These are phyloP conservation scores for Golubevia pallescens DNA, from an alignment of 1,284 basidiomycete species.

Conservation along the genomic window DNA sequence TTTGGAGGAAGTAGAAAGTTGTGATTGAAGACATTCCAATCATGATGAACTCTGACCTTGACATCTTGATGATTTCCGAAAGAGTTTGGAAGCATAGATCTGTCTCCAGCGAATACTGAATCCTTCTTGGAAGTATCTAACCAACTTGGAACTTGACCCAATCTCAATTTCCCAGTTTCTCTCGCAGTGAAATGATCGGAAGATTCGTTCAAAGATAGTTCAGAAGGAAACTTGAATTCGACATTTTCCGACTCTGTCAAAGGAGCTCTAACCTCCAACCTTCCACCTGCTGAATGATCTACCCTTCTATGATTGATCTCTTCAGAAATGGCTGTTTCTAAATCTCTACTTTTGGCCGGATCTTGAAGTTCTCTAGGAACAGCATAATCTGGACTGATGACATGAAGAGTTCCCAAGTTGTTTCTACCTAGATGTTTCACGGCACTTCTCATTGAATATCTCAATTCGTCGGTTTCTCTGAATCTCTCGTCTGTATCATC, in stretches of 20 bases:
- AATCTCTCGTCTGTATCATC: slow-evolving; percentile 22
- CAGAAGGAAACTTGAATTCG: slow-evolving; percentile 15
- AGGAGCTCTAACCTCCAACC: background rate
- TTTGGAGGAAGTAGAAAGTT: slow-evolving; percentile 16
- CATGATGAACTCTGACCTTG: slow-evolving; percentile 33
- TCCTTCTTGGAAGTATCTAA: slow-evolving; percentile 4
- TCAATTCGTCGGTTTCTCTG: slow-evolving; percentile 37
- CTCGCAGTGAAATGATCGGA: slow-evolving; percentile 23
- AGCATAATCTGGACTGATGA: slow-evolving; percentile 39
- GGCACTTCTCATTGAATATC: slow-evolving; percentile 25
- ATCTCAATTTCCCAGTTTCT: slow-evolving; percentile 22
- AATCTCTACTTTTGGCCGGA: background rate
- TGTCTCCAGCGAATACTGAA: slow-evolving; percentile 22
- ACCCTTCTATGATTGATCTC: background rate
- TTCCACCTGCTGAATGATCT: background rate
- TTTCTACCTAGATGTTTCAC: slow-evolving; percentile 15
- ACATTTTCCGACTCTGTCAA: background rate
- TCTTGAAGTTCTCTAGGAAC: background rate
- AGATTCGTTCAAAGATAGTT: slow-evolving; percentile 1
- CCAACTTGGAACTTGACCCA: slow-evolving; percentile 42
- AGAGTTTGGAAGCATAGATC: slow-evolving; percentile 1
- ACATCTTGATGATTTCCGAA: background rate
- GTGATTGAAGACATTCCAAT: slow-evolving; percentile 33
- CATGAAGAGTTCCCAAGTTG: slow-evolving; percentile 24
- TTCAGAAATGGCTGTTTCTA: no score